phyloP scores from a whole-genome alignment of 139 green algal genomes.

The Chlamydomonas sphaeroides region DNA sequence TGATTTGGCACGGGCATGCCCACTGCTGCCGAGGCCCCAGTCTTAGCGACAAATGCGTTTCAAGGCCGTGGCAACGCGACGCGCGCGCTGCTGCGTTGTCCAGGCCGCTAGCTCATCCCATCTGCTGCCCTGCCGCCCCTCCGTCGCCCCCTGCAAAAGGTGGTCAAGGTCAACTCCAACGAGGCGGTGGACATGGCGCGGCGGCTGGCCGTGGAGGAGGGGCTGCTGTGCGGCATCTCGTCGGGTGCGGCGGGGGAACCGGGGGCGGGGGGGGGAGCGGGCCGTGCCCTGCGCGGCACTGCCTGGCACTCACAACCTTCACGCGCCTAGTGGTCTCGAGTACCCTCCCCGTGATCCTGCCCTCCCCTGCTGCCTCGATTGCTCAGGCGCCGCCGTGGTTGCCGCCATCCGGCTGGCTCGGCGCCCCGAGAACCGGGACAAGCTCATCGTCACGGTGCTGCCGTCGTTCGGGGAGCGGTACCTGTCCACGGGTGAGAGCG shows the following conservation, averaged over 20 bases:
- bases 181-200: slow-evolving; percentile 92
- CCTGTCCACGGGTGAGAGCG: slow-evolving; percentile 73
- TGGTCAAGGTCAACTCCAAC: slow-evolving; percentile 72
- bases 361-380: neutral
- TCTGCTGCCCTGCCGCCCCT: too few species aligned
- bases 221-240: slow-evolving; percentile 92
- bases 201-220: slow-evolving; percentile 90
- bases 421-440: slow-evolving; percentile 91
- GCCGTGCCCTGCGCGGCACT: too few species aligned
- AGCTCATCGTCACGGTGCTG: slow-evolving; percentile 92
- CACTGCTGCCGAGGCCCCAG: too few species aligned
- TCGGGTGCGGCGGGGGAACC: slow-evolving; percentile 61
- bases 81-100: too few species aligned
- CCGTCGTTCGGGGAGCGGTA: slow-evolving; percentile 97
- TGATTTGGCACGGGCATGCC: too few species aligned
- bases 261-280: too few species aligned
- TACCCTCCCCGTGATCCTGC: too few species aligned
- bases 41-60: too few species aligned
- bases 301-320: too few species aligned
- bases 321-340: too few species aligned
- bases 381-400: slow-evolving; percentile 63
- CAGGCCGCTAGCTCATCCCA: too few species aligned
- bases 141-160: slow-evolving; percentile 2
- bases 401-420: slow-evolving; percentile 71
- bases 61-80: too few species aligned